phyloP scores from a whole-genome alignment of 345 rosid species.

The Adansonia digitata region DNA sequence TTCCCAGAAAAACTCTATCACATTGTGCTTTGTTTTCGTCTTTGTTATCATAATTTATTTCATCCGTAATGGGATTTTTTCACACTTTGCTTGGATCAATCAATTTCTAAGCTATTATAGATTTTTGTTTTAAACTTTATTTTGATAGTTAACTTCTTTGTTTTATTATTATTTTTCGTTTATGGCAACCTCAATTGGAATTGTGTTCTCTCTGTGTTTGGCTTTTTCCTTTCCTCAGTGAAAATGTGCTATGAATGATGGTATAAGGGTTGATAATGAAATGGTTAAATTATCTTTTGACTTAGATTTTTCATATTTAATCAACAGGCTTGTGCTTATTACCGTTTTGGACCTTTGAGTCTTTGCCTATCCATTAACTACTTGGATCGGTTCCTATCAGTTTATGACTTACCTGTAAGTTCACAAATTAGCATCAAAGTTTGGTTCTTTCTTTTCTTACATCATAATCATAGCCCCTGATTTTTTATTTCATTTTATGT shows the following conservation, averaged over 20 bases:
- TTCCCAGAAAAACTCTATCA: not conserved
- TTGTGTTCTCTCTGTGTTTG: not conserved
- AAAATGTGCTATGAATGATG: not conserved
- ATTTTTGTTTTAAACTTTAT: not conserved
- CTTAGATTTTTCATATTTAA: constrained; percentile 4
- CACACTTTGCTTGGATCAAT: not conserved
- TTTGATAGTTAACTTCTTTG: not conserved
- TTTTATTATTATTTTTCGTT: no score
- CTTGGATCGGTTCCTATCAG: constrained; percentile 75
- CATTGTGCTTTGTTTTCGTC: not conserved
- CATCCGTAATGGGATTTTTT: not conserved
- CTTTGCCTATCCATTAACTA: constrained; percentile 54
- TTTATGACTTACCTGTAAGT: constrained; percentile 68
- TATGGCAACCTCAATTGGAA: constrained; percentile 8
- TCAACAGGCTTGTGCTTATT: constrained; percentile 59
- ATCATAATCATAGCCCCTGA: not conserved
- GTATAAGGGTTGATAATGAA: not conserved
- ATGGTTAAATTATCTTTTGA: not conserved
- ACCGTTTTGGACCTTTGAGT: constrained; percentile 52
- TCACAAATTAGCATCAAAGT: not conserved
- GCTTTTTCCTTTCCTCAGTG: not conserved
- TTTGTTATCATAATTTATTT: constrained; percentile 1
- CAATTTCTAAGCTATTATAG: not conserved
- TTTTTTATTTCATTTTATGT: not conserved
- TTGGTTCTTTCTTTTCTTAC: not conserved